Percentiles rank a stretch among this genome's conserved stretches.
Conservation (phyloP, 768 basidiomycete species). For the Leccinum disarticulatum region DNA sequence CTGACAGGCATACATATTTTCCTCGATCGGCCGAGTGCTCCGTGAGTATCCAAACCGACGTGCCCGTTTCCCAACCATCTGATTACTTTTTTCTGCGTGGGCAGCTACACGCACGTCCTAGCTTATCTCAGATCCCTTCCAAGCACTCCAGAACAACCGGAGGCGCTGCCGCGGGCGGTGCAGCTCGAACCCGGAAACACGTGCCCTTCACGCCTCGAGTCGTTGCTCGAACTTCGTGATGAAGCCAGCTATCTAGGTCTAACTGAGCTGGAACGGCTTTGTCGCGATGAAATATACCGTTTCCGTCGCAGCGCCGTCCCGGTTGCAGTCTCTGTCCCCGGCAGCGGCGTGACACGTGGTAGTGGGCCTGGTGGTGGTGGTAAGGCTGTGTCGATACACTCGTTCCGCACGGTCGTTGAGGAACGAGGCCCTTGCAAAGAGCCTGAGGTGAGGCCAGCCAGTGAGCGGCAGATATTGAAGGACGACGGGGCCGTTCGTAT, state of each 20-base stretch:
- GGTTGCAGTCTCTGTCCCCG: slow-evolving; percentile 26
- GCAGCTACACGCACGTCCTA: slow-evolving; percentile 70
- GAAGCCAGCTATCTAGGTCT: slow-evolving; percentile 78
- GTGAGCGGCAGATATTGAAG: slow-evolving; percentile 8
- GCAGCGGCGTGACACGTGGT: slow-evolving; percentile 33
- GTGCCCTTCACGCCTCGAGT: slow-evolving; percentile 54
- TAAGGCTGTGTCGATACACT: slow-evolving; percentile 58
- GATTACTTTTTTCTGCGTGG: background rate
- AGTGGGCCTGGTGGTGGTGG: slow-evolving; percentile 24
- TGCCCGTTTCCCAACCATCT: slow-evolving; percentile 1
- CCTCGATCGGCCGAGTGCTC: slow-evolving; percentile 74
- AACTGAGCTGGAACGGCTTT: slow-evolving; percentile 60
- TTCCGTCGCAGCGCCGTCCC: slow-evolving; percentile 41
- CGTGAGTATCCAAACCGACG: slow-evolving; percentile 49
- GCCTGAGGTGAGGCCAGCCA: background rate
- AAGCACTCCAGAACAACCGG: slow-evolving; percentile 44
- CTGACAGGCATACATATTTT: slow-evolving; percentile 65
- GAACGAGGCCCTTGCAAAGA: slow-evolving; percentile 37
- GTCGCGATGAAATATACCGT: slow-evolving; percentile 62
- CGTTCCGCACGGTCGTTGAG: slow-evolving; percentile 61
- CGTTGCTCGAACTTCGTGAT: slow-evolving; percentile 72
- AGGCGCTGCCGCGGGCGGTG: slow-evolving; percentile 58
- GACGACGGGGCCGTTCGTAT: background rate
- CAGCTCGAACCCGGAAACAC: slow-evolving; percentile 49
- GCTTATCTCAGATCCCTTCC: slow-evolving; percentile 65